Percentiles rank a stretch among this genome's conserved stretches.
These are phyloP conservation scores for Pochonia chlamydosporia DNA, from an alignment of 2,329 filamentous ascomycete genomes.

Conservation along the genomic window DNA sequence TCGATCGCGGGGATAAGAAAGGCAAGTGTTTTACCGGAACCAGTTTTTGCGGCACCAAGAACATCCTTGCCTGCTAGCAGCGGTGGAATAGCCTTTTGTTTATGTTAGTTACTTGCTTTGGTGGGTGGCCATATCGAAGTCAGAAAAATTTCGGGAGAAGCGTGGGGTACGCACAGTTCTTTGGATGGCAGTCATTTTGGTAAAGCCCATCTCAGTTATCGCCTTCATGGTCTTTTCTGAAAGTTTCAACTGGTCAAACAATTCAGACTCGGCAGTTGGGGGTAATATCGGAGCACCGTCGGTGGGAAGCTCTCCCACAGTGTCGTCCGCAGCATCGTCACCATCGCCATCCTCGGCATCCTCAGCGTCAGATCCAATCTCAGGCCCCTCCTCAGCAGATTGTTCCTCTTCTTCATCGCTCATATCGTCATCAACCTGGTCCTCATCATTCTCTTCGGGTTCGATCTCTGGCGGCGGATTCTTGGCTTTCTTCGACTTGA, in stretches of 20 bases:
- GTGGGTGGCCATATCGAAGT: no score
- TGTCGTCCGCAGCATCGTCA: slow-evolving; percentile 20
- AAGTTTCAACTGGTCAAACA: slow-evolving; percentile 76
- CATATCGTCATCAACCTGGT: slow-evolving; percentile 21
- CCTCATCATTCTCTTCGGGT: slow-evolving; percentile 21
- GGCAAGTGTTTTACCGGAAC: slow-evolving; percentile 89
- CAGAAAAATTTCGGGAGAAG: no score
- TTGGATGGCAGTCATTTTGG: slow-evolving; percentile 94
- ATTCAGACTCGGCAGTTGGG: slow-evolving; percentile 56
- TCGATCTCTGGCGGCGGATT: slow-evolving; percentile 22
- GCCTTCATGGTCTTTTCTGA: slow-evolving; percentile 86
- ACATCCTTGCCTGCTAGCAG: slow-evolving; percentile 86
- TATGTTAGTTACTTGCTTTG: not conserved
- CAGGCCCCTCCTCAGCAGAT: slow-evolving; percentile 22
- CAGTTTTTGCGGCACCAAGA: slow-evolving; percentile 91
- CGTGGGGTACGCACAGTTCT: slow-evolving; percentile 39
- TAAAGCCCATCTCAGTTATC: slow-evolving; percentile 86
- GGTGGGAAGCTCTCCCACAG: slow-evolving; percentile 27
- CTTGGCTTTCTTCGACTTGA: slow-evolving; percentile 39
- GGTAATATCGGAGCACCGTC: slow-evolving; percentile 43
- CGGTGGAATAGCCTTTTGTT: slow-evolving; percentile 65
- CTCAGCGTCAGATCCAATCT: slow-evolving; percentile 16
- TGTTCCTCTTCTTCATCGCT: slow-evolving; percentile 23
- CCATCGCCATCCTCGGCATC: slow-evolving; percentile 16
- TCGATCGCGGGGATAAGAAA: slow-evolving; percentile 94